Percentiles rank a stretch among this genome's conserved stretches.
phyloP scores from a whole-genome alignment of 108 stramenopile genomes.

The Mayamaea pseudoterrestris region DNA sequence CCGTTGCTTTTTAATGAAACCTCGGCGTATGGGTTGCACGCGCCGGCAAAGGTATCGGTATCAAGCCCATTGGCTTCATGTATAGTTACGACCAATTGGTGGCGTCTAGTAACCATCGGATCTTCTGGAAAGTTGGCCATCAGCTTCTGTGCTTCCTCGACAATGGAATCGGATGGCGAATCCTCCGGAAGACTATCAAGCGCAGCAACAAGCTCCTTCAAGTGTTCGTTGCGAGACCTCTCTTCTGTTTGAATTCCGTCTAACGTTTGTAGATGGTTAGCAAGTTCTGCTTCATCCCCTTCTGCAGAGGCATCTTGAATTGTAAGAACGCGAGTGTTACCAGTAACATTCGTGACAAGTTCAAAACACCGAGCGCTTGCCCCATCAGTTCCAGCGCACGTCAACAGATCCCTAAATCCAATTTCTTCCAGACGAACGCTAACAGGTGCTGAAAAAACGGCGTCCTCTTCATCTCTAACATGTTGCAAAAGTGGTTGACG shows the following conservation, averaged over 20 bases:
- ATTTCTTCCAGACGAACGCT: constrained; percentile 81
- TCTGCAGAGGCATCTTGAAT: constrained; percentile 39
- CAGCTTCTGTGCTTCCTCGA: constrained; percentile 4
- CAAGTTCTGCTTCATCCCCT: constrained; percentile 31
- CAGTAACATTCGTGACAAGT: constrained; percentile 70
- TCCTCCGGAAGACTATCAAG: constrained; percentile 13
- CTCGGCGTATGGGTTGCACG: constrained; percentile 70
- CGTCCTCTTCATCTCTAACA: constrained; percentile 62
- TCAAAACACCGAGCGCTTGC: constrained; percentile 18
- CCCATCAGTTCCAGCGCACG: neutral
- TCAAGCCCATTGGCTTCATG: constrained; percentile 68
- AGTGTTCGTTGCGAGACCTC: neutral
- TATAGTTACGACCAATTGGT: constrained; percentile 75
- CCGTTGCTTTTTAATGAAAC: constrained; percentile 37
- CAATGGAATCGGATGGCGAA: neutral
- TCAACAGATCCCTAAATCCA: constrained; percentile 44
- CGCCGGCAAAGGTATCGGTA: constrained; percentile 37
- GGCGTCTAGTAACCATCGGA: constrained; percentile 26
- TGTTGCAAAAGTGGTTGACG: constrained; percentile 42
- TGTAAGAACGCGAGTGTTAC: constrained; percentile 65
- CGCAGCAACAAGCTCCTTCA: constrained; percentile 3
- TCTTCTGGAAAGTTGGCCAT: constrained; percentile 37
- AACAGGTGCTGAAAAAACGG: constrained; percentile 46
- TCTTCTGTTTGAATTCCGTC: constrained; percentile 1
- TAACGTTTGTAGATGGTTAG: constrained; percentile 33